phyloP scores from a whole-genome alignment of 2,329 filamentous ascomycete genomes.

The Neofusicoccum laricinum region DNA sequence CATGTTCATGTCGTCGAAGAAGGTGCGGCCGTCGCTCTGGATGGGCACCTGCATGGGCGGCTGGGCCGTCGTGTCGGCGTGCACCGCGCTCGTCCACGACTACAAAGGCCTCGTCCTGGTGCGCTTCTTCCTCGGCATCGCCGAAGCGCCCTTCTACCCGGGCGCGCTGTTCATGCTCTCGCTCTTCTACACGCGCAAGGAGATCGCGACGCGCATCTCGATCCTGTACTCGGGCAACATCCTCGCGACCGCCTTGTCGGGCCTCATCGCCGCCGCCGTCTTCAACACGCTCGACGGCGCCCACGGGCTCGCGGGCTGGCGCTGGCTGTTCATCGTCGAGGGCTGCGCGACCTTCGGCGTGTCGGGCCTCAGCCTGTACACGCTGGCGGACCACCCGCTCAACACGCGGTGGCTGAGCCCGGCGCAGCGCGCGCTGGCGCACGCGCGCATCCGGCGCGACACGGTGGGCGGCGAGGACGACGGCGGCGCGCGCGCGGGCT shows the following conservation, averaged over 20 bases:
- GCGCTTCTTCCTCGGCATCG: constrained; percentile 38
- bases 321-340: constrained; percentile 9
- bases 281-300: constrained; percentile 27
- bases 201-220: constrained; percentile 38
- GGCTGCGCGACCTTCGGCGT: constrained; percentile 23
- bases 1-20: constrained; percentile 39
- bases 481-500: neutral
- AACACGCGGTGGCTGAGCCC: constrained; percentile 46
- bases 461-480: constrained; percentile 45
- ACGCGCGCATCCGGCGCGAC: constrained; percentile 44
- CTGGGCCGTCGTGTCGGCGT: constrained; percentile 40
- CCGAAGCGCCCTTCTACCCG: constrained; percentile 34
- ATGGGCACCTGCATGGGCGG: constrained; percentile 36
- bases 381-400: constrained; percentile 34
- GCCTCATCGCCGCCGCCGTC: constrained; percentile 39
- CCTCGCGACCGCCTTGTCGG: constrained; percentile 41
- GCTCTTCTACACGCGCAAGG: constrained; percentile 35
- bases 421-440: constrained; percentile 44
- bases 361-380: constrained; percentile 16
- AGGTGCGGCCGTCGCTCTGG: constrained; percentile 35
- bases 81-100: constrained; percentile 32
- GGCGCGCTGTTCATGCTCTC: constrained; percentile 36
- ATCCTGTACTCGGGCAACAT: constrained; percentile 39
- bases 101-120: constrained; percentile 37
- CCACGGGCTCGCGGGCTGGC: neutral